These are phyloP conservation scores for Aureobasidium musti DNA, from an alignment of 2,329 filamentous ascomycete genomes.

Conservation along the genomic window DNA sequence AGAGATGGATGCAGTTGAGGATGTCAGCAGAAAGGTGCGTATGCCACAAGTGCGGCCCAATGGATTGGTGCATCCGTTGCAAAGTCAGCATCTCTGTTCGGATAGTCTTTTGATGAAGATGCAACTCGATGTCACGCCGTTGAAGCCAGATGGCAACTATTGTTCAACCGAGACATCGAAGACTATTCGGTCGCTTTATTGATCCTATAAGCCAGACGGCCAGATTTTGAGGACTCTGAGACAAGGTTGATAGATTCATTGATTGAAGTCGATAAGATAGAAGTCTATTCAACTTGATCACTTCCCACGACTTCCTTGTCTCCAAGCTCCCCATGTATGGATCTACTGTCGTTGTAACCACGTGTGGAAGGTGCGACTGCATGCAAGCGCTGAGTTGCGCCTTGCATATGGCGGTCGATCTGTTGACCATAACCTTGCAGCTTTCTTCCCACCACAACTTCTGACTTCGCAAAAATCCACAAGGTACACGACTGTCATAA, in stretches of 20 bases:
- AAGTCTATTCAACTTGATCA: not conserved
- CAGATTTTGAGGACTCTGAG: not conserved
- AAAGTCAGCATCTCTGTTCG: not conserved
- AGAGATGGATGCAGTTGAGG: not conserved
- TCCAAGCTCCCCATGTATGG: not conserved
- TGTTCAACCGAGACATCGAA: slow-evolving; percentile 14
- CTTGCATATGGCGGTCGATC: slow-evolving; percentile 21
- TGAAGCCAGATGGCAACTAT: not conserved
- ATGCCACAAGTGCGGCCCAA: not conserved
- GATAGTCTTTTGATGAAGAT: not conserved
- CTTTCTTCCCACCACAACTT: slow-evolving; percentile 4
- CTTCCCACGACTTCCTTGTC: not conserved
- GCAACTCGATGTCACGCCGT: slow-evolving; percentile 13
- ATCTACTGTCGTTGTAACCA: slow-evolving; percentile 16
- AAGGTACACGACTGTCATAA: slow-evolving; percentile 16
- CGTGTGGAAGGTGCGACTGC: slow-evolving; percentile 26
- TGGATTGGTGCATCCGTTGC: not conserved
- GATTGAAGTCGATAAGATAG: slow-evolving; percentile 11
- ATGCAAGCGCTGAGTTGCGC: slow-evolving; percentile 18
- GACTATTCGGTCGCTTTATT: slow-evolving; percentile 15
- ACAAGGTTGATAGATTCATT: not conserved
- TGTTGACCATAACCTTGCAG: slow-evolving; percentile 4
- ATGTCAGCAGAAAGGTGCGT: slow-evolving; percentile 1
- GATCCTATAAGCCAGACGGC: slow-evolving; percentile 1
- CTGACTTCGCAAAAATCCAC: not conserved